Evolutionary conservation across 352 stramenopile species (phyloP).

Genomic region (Pythium biforme): DNA sequence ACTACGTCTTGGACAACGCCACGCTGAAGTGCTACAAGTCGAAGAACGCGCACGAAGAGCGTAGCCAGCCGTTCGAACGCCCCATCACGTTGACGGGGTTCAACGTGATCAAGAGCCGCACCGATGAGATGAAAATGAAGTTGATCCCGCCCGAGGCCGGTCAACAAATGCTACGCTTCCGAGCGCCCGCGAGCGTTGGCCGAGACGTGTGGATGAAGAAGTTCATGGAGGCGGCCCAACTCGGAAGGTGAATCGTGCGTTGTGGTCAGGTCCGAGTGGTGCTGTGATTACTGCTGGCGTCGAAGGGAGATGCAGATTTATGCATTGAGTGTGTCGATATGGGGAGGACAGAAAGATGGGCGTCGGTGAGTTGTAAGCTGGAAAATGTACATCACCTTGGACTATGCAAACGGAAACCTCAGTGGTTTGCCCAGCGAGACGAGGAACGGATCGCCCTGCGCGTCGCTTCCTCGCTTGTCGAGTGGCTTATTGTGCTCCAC

Average conservation of each 20-base stretch:
- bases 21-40: constrained; percentile 73
- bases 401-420: constrained; percentile 12
- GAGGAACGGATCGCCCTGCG: constrained; percentile 10
- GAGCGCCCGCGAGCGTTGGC: constrained; percentile 66
- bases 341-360: neutral
- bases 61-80: constrained; percentile 43
- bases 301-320: neutral
- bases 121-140: constrained; percentile 83
- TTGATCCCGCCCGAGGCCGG: constrained; percentile 63
- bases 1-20: constrained; percentile 66
- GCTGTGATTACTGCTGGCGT: neutral
- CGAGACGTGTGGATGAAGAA: constrained; percentile 79
- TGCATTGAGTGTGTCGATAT: neutral
- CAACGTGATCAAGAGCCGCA: constrained; percentile 65
- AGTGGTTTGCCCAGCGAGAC: constrained; percentile 21
- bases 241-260: constrained; percentile 17
- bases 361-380: too few species aligned
- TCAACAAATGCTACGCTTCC: constrained; percentile 67
- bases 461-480: constrained; percentile 7
- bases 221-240: constrained; percentile 66
- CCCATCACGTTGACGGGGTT: constrained; percentile 64
- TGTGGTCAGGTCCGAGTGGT: neutral
- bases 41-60: constrained; percentile 72
- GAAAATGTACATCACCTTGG: neutral
- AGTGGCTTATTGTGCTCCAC: neutral